Base-by-base conservation (phyloP, 208 protist genomes). In the Trypanosoma grayi region DNA sequence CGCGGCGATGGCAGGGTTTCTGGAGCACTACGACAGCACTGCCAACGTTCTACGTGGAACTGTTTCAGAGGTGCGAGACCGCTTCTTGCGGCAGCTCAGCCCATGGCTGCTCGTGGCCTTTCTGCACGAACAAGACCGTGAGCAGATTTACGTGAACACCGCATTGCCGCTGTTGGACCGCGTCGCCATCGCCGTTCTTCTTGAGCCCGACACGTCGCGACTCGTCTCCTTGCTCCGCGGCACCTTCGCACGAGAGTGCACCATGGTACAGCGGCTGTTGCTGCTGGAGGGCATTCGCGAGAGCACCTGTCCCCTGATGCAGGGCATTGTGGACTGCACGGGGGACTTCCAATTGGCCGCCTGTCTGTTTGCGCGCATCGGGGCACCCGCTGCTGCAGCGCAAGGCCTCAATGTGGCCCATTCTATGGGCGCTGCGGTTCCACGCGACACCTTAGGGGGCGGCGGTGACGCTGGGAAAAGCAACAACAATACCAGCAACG, bases 281-380 rank as follows among this genome's bases (percentile, higher is more conserved):
- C 73, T 94, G 8, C 47, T 75, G 30, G 67, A 87, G 39, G 87
- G 87, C 25, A 70, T 94, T 40, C 69, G 67, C 46, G 45, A 43
- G n/a, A 45, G 31, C n/a, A 79, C 81, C n/a, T 82, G 60, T 60
- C 62, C 70, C 16, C 44, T 70, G 13, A 92, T 92, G 83, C 81
- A 90, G 69, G 44, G 55, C 22, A 85, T 92, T 24, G 88, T 95
- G 20, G 85, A 95, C 55, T 71, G 63, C 67, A 91, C 88, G 0
- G 85, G 81, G 5, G 79, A 95, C 65, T 90, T 89, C 43, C 88
- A 95, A 60, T 75, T 92, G 16, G 88, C 76, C 18, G 85, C 85
- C 20, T 95, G 88, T 60, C 67, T 95, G 7, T 95, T 81, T 73
- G 83, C 85, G 28, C 79, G 85, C 22, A 65, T 94, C 9, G 87